Evolutionary conservation across 1,139 yeast genomes (phyloP).

Genomic region (Sugiyamaella castrensis): DNA sequence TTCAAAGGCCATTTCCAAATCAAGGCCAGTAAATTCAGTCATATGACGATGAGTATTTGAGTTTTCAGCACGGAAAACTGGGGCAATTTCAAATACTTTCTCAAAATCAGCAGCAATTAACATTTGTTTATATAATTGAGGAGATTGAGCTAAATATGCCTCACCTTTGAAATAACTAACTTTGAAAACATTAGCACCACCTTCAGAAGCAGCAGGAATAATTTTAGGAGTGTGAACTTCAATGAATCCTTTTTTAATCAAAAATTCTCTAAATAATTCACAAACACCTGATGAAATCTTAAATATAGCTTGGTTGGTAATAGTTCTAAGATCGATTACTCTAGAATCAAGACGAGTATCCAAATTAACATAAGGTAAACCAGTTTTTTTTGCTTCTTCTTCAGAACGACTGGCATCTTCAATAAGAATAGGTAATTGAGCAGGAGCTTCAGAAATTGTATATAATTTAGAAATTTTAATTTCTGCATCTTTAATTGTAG

Average conservation of each 20-base stretch:
- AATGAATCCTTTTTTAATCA: constrained; percentile 62
- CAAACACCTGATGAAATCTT: constrained; percentile 89
- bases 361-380: constrained; percentile 88
- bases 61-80: constrained; percentile 98
- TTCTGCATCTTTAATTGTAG: constrained; percentile 90
- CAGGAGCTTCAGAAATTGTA: constrained; percentile 84
- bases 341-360: constrained; percentile 95
- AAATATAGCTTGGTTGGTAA: constrained; percentile 96
- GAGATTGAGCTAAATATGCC: constrained; percentile 96
- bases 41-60: constrained; percentile 98
- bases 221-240: constrained; percentile 97
- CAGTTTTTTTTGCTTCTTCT: constrained; percentile 88
- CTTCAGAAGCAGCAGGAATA: constrained; percentile 94
- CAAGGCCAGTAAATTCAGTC: constrained; percentile 98
- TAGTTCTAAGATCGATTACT: constrained; percentile 93
- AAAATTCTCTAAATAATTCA: constrained; percentile 83
- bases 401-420: constrained; percentile 97
- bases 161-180: constrained; percentile 87
- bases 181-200: constrained; percentile 96
- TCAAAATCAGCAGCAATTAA: constrained; percentile 97
- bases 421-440: constrained; percentile 85
- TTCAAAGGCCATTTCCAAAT: constrained; percentile 96
- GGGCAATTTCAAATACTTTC: constrained; percentile 91
- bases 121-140: constrained; percentile 97
- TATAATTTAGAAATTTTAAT: constrained; percentile 69